Evolutionary conservation across 805 yeast species (phyloP).

Genomic region (Metschnikowia santaceciliae): DNA sequence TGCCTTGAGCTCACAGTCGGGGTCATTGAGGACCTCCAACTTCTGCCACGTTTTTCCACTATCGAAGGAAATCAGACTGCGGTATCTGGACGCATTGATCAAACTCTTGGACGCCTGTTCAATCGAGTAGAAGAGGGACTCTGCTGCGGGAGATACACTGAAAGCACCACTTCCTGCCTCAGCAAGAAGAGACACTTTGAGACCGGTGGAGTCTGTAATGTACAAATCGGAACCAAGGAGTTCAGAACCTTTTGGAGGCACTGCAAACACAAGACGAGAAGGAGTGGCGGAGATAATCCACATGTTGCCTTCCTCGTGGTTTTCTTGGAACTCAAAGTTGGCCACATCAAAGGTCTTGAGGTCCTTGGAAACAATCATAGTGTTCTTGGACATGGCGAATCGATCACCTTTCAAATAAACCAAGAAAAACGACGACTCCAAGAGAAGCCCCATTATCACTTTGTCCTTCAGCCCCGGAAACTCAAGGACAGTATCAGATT

Average conservation of each 20-base stretch:
- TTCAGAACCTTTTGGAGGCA: background rate
- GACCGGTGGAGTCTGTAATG: slow-evolving; percentile 57
- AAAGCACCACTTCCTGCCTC: slow-evolving; percentile 34
- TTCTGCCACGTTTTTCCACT: slow-evolving; percentile 53
- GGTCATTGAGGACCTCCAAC: slow-evolving; percentile 44
- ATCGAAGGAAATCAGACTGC: slow-evolving; percentile 41
- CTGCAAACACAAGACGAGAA: slow-evolving; percentile 26
- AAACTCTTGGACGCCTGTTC: slow-evolving; percentile 18
- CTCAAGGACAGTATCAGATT: slow-evolving; percentile 12
- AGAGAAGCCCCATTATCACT: background rate
- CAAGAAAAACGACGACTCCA: slow-evolving; percentile 38
- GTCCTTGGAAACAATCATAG: slow-evolving; percentile 46
- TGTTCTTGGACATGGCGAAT: slow-evolving; percentile 34
- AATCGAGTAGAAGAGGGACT: slow-evolving; percentile 60
- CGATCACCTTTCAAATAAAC: slow-evolving; percentile 41
- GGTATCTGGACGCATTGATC: slow-evolving; percentile 3
- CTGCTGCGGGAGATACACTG: slow-evolving; percentile 47
- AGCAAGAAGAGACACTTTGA: slow-evolving; percentile 44
- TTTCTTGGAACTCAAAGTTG: slow-evolving; percentile 30
- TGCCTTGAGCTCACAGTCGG: slow-evolving; percentile 38
- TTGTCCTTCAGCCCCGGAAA: background rate
- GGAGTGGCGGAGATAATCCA: slow-evolving; percentile 36
- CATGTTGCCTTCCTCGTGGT: slow-evolving; percentile 33
- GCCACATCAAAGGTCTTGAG: slow-evolving; percentile 38
- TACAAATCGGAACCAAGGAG: slow-evolving; percentile 1